Evolutionary conservation across 805 yeast genomes (phyloP), one percentile per base, ranked within the genome.

Genomic region (Zygoascus ofunaensis): DNA sequence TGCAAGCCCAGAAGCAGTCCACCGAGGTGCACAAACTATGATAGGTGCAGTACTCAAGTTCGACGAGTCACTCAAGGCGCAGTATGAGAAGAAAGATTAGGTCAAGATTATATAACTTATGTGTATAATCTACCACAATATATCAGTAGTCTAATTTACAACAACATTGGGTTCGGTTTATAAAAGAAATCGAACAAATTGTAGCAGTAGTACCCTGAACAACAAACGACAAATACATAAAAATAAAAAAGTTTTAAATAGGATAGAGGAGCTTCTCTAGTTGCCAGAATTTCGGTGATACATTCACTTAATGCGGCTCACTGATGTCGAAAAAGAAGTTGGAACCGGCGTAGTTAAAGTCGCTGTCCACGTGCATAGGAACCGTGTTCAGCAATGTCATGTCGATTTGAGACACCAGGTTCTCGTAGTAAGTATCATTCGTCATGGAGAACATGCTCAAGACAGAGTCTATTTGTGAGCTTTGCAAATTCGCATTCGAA

Each of bases 1-100:
- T 56, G 70, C 80, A 18, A 69, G 76, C 0, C 85, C 84, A 2
- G 79, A 79, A 47, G 77, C 80, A 48, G 68, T 77, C n/a, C 76
- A 74, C 37, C 68, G 71, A 34, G 87, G 87, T 0, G 71, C 78
- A 49, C 59, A 70, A 51, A 79, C 77, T 0, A 62, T 80, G 47
- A 57, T 81, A 46, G 76, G 74, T 34, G 70, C 78, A 12, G 69
- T 74, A 32, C 50, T 70, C 46, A 44, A 68, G 37, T 70, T 64
- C 42, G 75, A 71, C 36, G 39, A 46, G 32, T 37, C 20, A 8
- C 32, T 48, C 34, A 46, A 24, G 21, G 40, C 22, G 34, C 5
- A 35, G 17, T 20, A 34, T 26, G 30, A 26, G 12, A 26, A 26
- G 30, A n/a, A n/a, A n/a, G n/a, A n/a, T n/a, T n/a, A n/a, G n/a